Percentiles rank a stretch among this genome's conserved stretches.
Conservation (phyloP, 371 early-diverging fungal species). For the Mucor piriformis region DNA sequence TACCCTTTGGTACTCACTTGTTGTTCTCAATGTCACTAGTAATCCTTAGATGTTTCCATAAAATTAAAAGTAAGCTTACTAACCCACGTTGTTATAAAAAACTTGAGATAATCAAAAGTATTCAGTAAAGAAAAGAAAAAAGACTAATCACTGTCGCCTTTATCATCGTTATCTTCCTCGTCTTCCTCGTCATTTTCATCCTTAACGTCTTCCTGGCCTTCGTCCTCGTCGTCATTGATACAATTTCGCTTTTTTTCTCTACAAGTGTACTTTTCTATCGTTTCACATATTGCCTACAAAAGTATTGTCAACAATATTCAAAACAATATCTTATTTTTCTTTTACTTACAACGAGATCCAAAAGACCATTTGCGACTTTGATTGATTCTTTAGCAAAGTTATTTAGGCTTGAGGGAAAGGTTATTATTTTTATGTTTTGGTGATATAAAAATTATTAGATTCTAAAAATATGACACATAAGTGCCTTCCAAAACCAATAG, state of each 20-base stretch:
- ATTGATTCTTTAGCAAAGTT: slow-evolving; percentile 15
- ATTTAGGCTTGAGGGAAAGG: slow-evolving; percentile 8
- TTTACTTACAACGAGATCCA: slow-evolving; percentile 18
- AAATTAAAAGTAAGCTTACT: not conserved
- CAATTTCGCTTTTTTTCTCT: slow-evolving; percentile 19
- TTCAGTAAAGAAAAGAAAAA: no score
- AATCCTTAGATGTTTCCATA: slow-evolving; percentile 8
- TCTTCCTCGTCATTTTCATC: not conserved
- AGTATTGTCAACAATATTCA: slow-evolving; percentile 13
- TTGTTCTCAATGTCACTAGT: not conserved
- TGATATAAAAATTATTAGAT: slow-evolving; percentile 15
- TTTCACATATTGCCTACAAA: slow-evolving; percentile 16
- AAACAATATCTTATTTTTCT: not conserved
- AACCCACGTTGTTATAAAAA: slow-evolving; percentile 5
- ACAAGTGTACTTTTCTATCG: slow-evolving; percentile 12
- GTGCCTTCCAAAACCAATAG: slow-evolving; percentile 17
- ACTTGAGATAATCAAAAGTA: not conserved
- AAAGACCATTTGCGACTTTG: slow-evolving; percentile 19
- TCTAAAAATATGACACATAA: slow-evolving; percentile 11
- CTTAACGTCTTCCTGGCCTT: not conserved
- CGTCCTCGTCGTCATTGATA: slow-evolving; percentile 10
- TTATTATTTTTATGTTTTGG: slow-evolving; percentile 10
- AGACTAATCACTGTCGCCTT: no score
- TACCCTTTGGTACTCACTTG: no score
- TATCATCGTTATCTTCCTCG: no score